Percentiles rank a stretch among this genome's conserved stretches.
phyloP scores from a whole-genome alignment of 2,329 filamentous ascomycete genomes.

The Pezizomycotina sp. region DNA sequence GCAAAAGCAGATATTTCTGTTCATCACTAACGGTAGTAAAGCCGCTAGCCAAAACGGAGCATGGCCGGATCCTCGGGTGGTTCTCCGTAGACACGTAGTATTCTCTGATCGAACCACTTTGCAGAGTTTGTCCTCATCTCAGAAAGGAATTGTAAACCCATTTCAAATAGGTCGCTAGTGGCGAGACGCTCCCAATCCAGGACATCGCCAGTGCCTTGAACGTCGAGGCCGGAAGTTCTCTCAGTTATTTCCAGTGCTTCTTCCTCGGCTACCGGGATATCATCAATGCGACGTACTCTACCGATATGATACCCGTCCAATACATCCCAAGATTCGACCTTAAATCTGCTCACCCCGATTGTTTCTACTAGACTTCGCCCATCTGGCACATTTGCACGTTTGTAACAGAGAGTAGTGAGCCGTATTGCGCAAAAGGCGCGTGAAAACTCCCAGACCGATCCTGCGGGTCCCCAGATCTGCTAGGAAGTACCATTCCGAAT shows the following conservation, averaged over 20 bases:
- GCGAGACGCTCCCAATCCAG: conserved; percentile 35
- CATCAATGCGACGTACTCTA: conserved; percentile 60
- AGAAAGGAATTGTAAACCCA: conserved; percentile 49
- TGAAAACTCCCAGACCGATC: conserved; percentile 34
- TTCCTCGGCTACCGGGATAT: conserved; percentile 67
- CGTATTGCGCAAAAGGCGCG: conserved; percentile 52
- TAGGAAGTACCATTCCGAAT: conserved; percentile 74
- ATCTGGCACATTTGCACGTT: conserved; percentile 59
- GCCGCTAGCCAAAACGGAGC: conserved; percentile 84
- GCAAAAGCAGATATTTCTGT: conserved; percentile 63
- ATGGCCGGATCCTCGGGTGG: conserved; percentile 57
- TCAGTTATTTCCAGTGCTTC: conserved; percentile 59
- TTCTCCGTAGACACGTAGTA: conserved; percentile 58
- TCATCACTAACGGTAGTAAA: conserved; percentile 60
- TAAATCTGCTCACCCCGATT: conserved; percentile 59
- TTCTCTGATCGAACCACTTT: conserved; percentile 56
- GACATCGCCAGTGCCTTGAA: conserved; percentile 6
- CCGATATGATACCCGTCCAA: conserved; percentile 65
- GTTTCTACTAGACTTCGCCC: conserved; percentile 71
- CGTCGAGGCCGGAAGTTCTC: conserved; percentile 28
- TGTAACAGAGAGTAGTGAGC: conserved; percentile 61
- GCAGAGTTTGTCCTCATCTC: conserved; percentile 53
- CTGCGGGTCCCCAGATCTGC: conserved; percentile 37
- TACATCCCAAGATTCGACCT: conserved; percentile 45
- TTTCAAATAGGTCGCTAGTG: conserved; percentile 51